phyloP scores from a whole-genome alignment of 371 early-diverging fungal genomes.

The Mucor velutinosus region DNA sequence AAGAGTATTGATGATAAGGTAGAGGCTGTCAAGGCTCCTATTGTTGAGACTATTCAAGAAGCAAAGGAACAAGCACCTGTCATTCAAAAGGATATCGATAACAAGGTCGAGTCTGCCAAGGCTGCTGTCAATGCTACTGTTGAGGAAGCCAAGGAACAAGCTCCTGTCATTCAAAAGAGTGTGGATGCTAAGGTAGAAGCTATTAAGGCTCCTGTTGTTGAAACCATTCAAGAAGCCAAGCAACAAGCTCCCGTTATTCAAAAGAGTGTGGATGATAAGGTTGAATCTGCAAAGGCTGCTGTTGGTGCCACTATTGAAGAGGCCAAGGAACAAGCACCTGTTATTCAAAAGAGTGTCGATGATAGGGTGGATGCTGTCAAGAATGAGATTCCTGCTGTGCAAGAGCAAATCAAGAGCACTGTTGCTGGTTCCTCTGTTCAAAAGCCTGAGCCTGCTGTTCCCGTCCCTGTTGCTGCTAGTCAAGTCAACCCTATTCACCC shows the following conservation, averaged over 20 bases:
- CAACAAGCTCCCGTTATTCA: constrained; percentile 13
- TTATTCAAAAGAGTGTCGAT: constrained; percentile 3
- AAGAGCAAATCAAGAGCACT: constrained; percentile 9
- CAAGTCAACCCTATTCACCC: constrained; percentile 20
- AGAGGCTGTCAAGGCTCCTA: constrained; percentile 2
- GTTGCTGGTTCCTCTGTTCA: constrained; percentile 1
- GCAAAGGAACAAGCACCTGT: constrained; percentile 9
- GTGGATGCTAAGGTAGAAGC: background rate
- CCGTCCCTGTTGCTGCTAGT: constrained; percentile 25
- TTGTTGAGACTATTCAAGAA: constrained; percentile 8
- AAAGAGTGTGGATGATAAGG: background rate
- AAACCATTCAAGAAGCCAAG: constrained; percentile 10
- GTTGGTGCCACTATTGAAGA: constrained; percentile 8
- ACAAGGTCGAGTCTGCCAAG: constrained; percentile 8
- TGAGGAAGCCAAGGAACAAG: constrained; percentile 13
- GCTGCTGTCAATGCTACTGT: background rate
- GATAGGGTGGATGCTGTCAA: background rate
- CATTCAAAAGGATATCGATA: constrained; percentile 4
- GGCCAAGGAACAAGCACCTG: constrained; percentile 8
- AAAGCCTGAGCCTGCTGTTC: constrained; percentile 28
- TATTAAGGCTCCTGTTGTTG: constrained; percentile 2
- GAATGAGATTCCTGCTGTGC: constrained; percentile 3
- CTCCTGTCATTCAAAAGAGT: constrained; percentile 12
- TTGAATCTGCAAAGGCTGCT: constrained; percentile 5
- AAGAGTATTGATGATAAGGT: background rate